Percentiles rank a stretch among this genome's conserved stretches.
Conservation (phyloP, 148 eudicot species). For the Camellia sinensis region DNA sequence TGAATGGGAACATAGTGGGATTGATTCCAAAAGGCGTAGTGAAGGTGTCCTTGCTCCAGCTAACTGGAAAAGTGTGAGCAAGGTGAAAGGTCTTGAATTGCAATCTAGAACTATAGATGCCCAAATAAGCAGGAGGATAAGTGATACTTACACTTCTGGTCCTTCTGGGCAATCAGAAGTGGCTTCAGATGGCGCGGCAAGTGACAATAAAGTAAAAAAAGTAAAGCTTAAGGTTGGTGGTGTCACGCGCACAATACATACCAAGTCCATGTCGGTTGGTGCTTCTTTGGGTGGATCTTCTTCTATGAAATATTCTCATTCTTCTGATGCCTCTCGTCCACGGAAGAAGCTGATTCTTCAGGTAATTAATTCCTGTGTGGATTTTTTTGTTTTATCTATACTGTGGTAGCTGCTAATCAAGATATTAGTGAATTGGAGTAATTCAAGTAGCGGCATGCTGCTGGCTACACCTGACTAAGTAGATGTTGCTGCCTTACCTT, state of each 20-base stretch:
- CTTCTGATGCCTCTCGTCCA: slow-evolving; percentile 11
- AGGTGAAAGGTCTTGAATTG: background rate
- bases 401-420: background rate
- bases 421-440: slow-evolving; percentile 5
- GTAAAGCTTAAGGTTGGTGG: slow-evolving; percentile 45
- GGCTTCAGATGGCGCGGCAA: slow-evolving; percentile 15
- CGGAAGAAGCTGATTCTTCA: slow-evolving; percentile 13
- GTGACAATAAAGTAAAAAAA: slow-evolving; percentile 31
- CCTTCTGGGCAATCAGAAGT: slow-evolving; percentile 1
- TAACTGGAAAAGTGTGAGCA: slow-evolving; percentile 6
- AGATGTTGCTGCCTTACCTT: background rate
- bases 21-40: background rate
- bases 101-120: background rate
- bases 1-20: background rate
- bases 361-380: slow-evolving; percentile 2
- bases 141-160: slow-evolving; percentile 9
- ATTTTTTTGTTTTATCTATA: background rate
- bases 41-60: slow-evolving; percentile 14
- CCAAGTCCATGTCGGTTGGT: slow-evolving; percentile 15
- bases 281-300: slow-evolving; percentile 10
- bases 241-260: slow-evolving; percentile 30
- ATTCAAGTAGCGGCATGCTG: background rate
- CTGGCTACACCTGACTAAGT: background rate
- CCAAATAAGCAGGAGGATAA: slow-evolving; percentile 1
- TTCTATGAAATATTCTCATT: slow-evolving; percentile 11